Evolutionary conservation across 108 stramenopile genomes (phyloP), one percentile per base, ranked within the genome.

Genomic region (Skeletonema marinoi): DNA sequence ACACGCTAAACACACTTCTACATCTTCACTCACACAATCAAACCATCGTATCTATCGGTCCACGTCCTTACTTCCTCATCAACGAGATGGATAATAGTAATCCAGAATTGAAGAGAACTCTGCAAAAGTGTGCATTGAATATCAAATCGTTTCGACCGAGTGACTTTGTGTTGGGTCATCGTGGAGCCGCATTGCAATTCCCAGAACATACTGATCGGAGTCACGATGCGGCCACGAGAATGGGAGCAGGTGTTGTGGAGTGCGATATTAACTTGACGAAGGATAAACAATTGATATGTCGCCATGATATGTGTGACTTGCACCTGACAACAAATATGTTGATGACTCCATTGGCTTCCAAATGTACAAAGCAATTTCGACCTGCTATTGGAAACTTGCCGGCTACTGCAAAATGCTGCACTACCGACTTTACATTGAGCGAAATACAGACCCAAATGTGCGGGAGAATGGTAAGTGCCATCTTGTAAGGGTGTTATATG

Each of bases 121-220:
- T 69, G 21, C 25, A 29, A 25, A 21, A 58, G n/a, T 69, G 68
- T 50, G 50, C 68, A 41, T 1, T 50, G n/a, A 21, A n/a, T 30
- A 29, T 69, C 25, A 56, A 69, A 69, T 21, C 31, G 44, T 60
- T 69, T 25, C 19, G 58, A 21, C 51, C 68, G 1, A 56, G 51
- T n/a, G 36, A 69, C 31, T 69, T 69, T 69, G 68, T 69, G 1
- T 25, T 69, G 8, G 68, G 68, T 17, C 68, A 69, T 59, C 68
- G 68, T 21, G 68, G 68, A n/a, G 68, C 68, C n/a, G 19, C 68
- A 30, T 50, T 69, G 6, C 58, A 69, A 60, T 69, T 69, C n/a
- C 68, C 68, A 25, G 68, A 69, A 48, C 68, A 69, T 30, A 69
- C 68, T 6, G 25, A 21, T 16, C 48, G 68, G 12, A 56, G 51